Percentiles rank a stretch among this genome's conserved stretches.
Conservation (phyloP, 257 asterid species). For the Penstemon barbatus region DNA sequence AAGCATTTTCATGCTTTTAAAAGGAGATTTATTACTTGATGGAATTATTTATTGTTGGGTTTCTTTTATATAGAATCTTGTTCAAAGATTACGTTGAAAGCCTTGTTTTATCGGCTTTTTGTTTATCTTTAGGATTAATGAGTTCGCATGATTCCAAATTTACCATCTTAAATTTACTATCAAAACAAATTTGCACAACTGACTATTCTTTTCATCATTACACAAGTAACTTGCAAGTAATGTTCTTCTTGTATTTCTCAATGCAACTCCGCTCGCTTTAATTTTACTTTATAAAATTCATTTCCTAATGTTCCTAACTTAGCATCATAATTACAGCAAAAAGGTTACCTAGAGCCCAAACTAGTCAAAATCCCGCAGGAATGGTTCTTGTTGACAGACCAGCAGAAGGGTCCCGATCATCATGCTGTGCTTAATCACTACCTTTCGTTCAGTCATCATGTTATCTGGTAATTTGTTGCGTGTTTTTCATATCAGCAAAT, state of each 20-base stretch:
- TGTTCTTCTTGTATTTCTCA: background rate
- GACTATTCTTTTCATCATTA: too few relatives aligned
- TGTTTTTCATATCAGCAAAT: too few relatives aligned
- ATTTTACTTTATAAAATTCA: background rate
- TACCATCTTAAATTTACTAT: background rate
- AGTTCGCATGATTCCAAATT: too few relatives aligned
- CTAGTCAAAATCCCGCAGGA: slow-evolving; percentile 68
- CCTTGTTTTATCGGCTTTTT: too few relatives aligned
- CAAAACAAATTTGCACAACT: background rate
- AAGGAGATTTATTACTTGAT: too few relatives aligned
- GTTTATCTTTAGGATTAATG: too few relatives aligned
- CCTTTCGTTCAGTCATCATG: background rate
- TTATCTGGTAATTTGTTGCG: background rate
- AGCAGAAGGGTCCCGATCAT: slow-evolving; percentile 55
- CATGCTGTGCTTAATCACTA: slow-evolving; percentile 54
- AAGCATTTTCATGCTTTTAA: too few relatives aligned
- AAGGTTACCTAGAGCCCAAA: slow-evolving; percentile 72
- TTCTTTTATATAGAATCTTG: too few relatives aligned
- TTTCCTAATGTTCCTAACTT: background rate
- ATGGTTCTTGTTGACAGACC: slow-evolving; percentile 79
- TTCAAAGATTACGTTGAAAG: too few relatives aligned
- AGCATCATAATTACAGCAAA: slow-evolving; percentile 47
- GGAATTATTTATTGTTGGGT: too few relatives aligned
- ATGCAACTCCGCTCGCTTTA: background rate
- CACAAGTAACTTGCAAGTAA: too few relatives aligned